These are phyloP conservation scores for Penicillium egyptiacum DNA, from an alignment of 495 filamentous ascomycete genomes.

Conservation along the genomic window DNA sequence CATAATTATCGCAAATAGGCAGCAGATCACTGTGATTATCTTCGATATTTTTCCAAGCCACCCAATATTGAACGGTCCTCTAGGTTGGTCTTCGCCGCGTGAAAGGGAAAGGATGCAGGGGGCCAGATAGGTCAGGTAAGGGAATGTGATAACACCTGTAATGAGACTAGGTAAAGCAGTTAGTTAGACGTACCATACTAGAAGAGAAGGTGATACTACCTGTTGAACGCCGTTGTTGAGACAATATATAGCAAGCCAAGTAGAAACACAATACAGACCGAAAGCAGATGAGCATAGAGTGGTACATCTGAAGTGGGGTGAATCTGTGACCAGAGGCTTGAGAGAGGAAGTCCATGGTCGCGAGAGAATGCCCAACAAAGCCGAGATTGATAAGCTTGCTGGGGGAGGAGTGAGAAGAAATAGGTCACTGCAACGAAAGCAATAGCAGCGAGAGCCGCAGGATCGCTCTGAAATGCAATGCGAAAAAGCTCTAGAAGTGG, in stretches of 20 bases:
- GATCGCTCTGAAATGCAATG: slow-evolving; percentile 50
- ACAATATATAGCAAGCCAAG: slow-evolving; percentile 58
- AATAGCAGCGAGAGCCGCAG: slow-evolving; percentile 57
- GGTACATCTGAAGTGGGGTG: slow-evolving; percentile 54
- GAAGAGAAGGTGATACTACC: too few relatives aligned
- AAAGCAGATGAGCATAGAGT: slow-evolving; percentile 50
- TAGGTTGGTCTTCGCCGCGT: too few relatives aligned
- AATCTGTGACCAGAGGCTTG: slow-evolving; percentile 48
- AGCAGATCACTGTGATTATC: slow-evolving; percentile 50
- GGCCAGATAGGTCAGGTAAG: too few relatives aligned
- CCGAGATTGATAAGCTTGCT: slow-evolving; percentile 58
- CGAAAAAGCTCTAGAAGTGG: slow-evolving; percentile 60
- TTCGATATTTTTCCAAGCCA: slow-evolving; percentile 46
- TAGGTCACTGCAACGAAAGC: slow-evolving; percentile 56
- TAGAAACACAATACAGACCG: slow-evolving; percentile 48
- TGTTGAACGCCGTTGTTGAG: slow-evolving; percentile 54
- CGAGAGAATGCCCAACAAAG: slow-evolving; percentile 63
- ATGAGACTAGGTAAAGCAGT: slow-evolving; percentile 49
- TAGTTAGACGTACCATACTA: slow-evolving; percentile 44
- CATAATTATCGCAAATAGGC: slow-evolving; percentile 53
- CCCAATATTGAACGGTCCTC: slow-evolving; percentile 45
- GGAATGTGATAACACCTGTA: slow-evolving; percentile 20
- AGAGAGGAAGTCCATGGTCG: slow-evolving; percentile 55
- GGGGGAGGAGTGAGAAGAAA: slow-evolving; percentile 54
- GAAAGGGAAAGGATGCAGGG: too few relatives aligned